Percentiles rank a stretch among this genome's conserved stretches.
These are phyloP conservation scores for Penicillium manginii DNA, from an alignment of 495 filamentous ascomycete genomes.

Conservation along the genomic window DNA sequence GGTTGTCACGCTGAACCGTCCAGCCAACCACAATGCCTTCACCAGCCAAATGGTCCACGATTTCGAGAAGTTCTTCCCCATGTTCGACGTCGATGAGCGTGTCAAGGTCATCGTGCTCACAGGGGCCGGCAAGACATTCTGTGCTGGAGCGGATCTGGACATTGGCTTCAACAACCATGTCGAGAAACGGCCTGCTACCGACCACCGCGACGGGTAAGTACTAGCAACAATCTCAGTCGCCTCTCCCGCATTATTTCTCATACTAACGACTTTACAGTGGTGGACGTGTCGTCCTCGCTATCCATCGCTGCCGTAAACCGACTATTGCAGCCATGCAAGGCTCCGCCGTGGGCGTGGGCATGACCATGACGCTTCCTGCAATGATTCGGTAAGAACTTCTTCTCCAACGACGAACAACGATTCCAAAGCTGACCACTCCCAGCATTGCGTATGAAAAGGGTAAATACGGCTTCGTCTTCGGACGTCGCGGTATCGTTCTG, in stretches of 20 bases:
- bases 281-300: slow-evolving; percentile 56
- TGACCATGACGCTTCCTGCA: slow-evolving; percentile 68
- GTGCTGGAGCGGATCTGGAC: slow-evolving; percentile 69
- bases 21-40: slow-evolving; percentile 66
- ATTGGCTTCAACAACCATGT: slow-evolving; percentile 45
- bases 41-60: slow-evolving; percentile 57
- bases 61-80: slow-evolving; percentile 55
- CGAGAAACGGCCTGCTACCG: slow-evolving; percentile 32
- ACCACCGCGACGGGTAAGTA: slow-evolving; percentile 53
- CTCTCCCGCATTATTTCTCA: no score
- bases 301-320: slow-evolving; percentile 64
- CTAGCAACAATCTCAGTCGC: no score
- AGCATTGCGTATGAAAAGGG: slow-evolving; percentile 57
- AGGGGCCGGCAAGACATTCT: slow-evolving; percentile 63
- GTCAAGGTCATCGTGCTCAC: slow-evolving; percentile 64
- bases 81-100: slow-evolving; percentile 58
- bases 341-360: slow-evolving; percentile 67
- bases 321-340: slow-evolving; percentile 69
- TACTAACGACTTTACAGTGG: slow-evolving; percentile 22
- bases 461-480: slow-evolving; percentile 68
- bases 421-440: not conserved
- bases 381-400: slow-evolving; percentile 45
- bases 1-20: slow-evolving; percentile 61
- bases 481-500: slow-evolving; percentile 61
- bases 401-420: not conserved